Evolutionary conservation across 208 protist genomes (phyloP).

Genomic region (Herpetomonas tarakana): DNA sequence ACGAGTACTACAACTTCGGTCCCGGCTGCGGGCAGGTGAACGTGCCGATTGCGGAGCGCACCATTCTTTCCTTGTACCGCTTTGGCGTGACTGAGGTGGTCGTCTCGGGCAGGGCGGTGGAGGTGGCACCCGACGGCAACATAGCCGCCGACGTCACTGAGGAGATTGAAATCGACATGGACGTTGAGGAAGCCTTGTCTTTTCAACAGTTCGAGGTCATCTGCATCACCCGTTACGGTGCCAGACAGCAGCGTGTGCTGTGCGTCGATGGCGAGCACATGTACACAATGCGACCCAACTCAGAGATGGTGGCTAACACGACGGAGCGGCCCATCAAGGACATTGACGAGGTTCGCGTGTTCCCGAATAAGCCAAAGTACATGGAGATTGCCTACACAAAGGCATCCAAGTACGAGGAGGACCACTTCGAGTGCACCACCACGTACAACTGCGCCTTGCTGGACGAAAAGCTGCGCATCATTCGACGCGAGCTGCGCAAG

Average conservation of each 20-base stretch:
- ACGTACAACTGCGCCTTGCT: slow-evolving; percentile 77
- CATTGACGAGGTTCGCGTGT: slow-evolving; percentile 65
- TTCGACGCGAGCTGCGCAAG: slow-evolving; percentile 73
- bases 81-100: slow-evolving; percentile 83
- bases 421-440: slow-evolving; percentile 84
- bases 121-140: slow-evolving; percentile 35
- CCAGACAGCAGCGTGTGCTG: slow-evolving; percentile 71
- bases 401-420: slow-evolving; percentile 61
- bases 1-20: slow-evolving; percentile 87
- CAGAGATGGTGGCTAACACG: slow-evolving; percentile 37
- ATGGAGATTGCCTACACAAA: slow-evolving; percentile 77
- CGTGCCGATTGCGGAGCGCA: slow-evolving; percentile 78
- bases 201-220: slow-evolving; percentile 89
- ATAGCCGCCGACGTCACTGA: slow-evolving; percentile 26
- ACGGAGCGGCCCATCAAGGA: slow-evolving; percentile 72
- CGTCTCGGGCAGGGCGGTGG: slow-evolving; percentile 63
- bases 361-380: slow-evolving; percentile 74
- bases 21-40: slow-evolving; percentile 68
- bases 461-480: slow-evolving; percentile 80
- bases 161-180: slow-evolving; percentile 80
- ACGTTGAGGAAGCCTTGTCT: slow-evolving; percentile 62
- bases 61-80: slow-evolving; percentile 75
- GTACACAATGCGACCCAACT: slow-evolving; percentile 78
- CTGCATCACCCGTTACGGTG: slow-evolving; percentile 72
- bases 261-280: slow-evolving; percentile 81